Conservation (phyloP, 345 rosid species). For the Linum lewisii region DNA sequence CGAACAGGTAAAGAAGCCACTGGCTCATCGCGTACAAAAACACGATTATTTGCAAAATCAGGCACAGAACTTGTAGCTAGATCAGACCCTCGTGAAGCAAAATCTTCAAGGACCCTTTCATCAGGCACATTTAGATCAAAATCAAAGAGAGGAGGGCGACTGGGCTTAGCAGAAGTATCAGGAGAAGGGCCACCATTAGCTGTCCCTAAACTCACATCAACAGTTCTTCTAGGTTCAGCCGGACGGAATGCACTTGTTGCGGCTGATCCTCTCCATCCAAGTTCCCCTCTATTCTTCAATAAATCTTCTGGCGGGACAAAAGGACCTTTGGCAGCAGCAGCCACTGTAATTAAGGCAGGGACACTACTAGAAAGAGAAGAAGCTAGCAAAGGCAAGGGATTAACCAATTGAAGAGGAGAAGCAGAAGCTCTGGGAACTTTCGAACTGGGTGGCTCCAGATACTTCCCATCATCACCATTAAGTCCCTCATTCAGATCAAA, state of each 20-base stretch:
- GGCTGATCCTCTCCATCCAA: constrained; percentile 12
- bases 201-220: background rate
- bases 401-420: background rate
- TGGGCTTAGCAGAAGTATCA: background rate
- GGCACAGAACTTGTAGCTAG: background rate
- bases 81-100: background rate
- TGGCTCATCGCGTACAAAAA: background rate
- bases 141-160: constrained; percentile 5
- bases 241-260: constrained; percentile 12
- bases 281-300: constrained; percentile 3
- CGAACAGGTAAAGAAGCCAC: background rate
- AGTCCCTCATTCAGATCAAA: constrained; percentile 9
- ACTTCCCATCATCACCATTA: constrained; percentile 3
- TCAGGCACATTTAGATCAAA: constrained; percentile 6
- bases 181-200: background rate
- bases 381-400: background rate
- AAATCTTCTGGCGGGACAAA: constrained; percentile 5
- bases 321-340: constrained; percentile 8
- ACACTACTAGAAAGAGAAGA: constrained; percentile 2
- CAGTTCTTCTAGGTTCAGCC: constrained; percentile 4
- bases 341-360: constrained; percentile 2
- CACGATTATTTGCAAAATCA: background rate
- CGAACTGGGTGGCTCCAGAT: constrained; percentile 1
- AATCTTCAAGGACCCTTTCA: constrained; percentile 3
- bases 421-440: background rate